Evolutionary conservation across 352 stramenopile species (phyloP), one percentile per base, ranked within the genome.

Genomic region (Phytophthora podocarpi): DNA sequence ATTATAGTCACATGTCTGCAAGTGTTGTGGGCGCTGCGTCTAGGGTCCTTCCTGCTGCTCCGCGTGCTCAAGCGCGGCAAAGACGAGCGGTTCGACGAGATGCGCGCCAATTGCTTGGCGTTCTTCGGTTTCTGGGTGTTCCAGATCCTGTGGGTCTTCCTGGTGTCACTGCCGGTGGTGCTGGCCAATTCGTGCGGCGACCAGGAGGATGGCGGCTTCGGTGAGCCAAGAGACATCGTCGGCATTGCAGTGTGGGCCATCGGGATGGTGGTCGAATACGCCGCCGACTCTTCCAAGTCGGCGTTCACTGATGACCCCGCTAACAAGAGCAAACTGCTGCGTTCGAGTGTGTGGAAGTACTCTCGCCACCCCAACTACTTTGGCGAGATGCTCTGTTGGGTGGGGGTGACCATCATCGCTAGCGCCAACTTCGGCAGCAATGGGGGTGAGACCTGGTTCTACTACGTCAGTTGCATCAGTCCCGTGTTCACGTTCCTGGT

Each of bases 351-450:
- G 23, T 97, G 90, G 90, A 67, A 67, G n/a, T 96, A 90, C 43
- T 95, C 78, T 31, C 83, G 92, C 16, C 93, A 98, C 74, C 91
- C 93, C 0, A 98, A 98, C 56, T 98, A 98, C 70, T 91, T 97
- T 49, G 91, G 90, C 18, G 93, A 98, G 75, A 92, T 97, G n/a
- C 35, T 96, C 27, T 95, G 92, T 72, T 98, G 91, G 91, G 54
- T 82, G 42, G 82, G 82, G 10, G 16, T 90, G 12, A 84, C 76
- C 1, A 36, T 87, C 20, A 21, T 86, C 7, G 64, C 70, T 23
- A 73, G 74, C 27, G 52, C 70, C 16, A 84, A 65, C 45, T 83
- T 86, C 49, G 56, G 34, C 48, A 50, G 47, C 30, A 60, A 47
- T n/a, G 53, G 36, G 15, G 58, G 54, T 21, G 55, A 80, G 35